A percentile compares a stretch with the other conserved stretches of the same genome.
Evolutionary conservation across 2,329 filamentous ascomycete genomes (phyloP).

Genomic region (Sclerotiophoma versabilis): DNA sequence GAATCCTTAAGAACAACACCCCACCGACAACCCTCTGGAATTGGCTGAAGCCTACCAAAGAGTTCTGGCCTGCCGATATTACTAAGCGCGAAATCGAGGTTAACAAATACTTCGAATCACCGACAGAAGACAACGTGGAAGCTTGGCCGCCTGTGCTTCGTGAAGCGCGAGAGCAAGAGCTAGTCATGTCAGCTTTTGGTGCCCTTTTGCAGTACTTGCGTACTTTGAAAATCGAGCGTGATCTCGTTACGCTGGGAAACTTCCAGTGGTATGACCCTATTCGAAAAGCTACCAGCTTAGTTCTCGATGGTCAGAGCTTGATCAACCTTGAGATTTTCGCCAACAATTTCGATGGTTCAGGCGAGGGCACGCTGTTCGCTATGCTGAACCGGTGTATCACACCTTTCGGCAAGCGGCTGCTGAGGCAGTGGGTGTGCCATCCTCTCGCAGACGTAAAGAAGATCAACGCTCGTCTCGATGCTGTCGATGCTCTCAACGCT

Average conservation of each 20-base stretch:
- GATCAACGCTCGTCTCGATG: conserved; percentile 93
- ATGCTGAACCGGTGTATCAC: conserved; percentile 95
- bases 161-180: conserved; percentile 76
- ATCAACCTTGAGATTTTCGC: conserved; percentile 98
- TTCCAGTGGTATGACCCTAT: conserved; percentile 94
- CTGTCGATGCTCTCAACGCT: conserved; percentile 89
- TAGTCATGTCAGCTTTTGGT: conserved; percentile 89
- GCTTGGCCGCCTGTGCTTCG: conserved; percentile 80
- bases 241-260: conserved; percentile 86
- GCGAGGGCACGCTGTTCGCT: conserved; percentile 85
- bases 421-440: conserved; percentile 97
- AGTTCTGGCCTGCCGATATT: conserved; percentile 89
- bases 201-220: conserved; percentile 87
- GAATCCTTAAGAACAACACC: conserved; percentile 96
- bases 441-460: conserved; percentile 84
- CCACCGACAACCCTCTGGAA: conserved; percentile 95
- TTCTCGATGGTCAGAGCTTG: conserved; percentile 93
- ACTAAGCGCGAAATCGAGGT: conserved; percentile 81
- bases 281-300: conserved; percentile 83
- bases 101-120: conserved; percentile 76
- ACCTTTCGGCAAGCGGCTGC: conserved; percentile 93
- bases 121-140: conserved; percentile 64
- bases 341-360: conserved; percentile 86
- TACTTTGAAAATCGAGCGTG: conserved; percentile 83
- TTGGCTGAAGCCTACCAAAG: conserved; percentile 80